A percentile compares a stretch with the other conserved stretches of the same genome.
Evolutionary conservation across 2,329 filamentous ascomycete species (phyloP).

Genomic region (Dactylellina leptospora): DNA sequence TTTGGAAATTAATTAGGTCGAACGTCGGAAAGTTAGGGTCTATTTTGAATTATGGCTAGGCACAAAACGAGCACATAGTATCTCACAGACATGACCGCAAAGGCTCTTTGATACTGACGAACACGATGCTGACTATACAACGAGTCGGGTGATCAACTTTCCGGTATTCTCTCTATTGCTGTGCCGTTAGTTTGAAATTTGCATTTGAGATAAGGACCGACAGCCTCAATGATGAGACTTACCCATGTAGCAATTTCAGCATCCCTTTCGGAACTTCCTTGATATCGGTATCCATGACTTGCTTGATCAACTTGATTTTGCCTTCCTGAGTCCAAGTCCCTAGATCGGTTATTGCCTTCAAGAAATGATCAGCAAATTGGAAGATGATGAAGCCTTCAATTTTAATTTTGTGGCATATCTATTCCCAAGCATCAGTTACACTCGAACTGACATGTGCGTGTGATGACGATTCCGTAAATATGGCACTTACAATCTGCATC

Average conservation of each 20-base stretch:
- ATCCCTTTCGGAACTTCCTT: slow-evolving; percentile 50
- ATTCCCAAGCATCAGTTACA: too few species aligned
- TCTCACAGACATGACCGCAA: too few species aligned
- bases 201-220: neutral
- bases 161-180: slow-evolving; percentile 32
- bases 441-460: too few species aligned
- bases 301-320: slow-evolving; percentile 48
- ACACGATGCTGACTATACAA: too few species aligned
- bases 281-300: slow-evolving; percentile 42
- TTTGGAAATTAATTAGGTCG: too few species aligned
- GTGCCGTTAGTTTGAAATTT: neutral
- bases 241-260: slow-evolving; percentile 49
- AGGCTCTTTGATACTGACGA: too few species aligned
- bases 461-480: too few species aligned
- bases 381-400: slow-evolving; percentile 63
- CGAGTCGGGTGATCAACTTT: slow-evolving; percentile 20
- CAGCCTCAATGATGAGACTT: neutral
- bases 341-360: slow-evolving; percentile 30
- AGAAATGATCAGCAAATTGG: slow-evolving; percentile 59
- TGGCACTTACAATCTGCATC: slow-evolving; percentile 37
- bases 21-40: too few species aligned
- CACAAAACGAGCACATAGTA: too few species aligned
- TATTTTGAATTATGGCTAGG: too few species aligned
- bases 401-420: slow-evolving; percentile 58
- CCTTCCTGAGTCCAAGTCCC: slow-evolving; percentile 41